Percentiles rank a stretch among this genome's conserved stretches.
phyloP scores from a whole-genome alignment of 768 basidiomycete species.

The Filobasidium floriforme region DNA sequence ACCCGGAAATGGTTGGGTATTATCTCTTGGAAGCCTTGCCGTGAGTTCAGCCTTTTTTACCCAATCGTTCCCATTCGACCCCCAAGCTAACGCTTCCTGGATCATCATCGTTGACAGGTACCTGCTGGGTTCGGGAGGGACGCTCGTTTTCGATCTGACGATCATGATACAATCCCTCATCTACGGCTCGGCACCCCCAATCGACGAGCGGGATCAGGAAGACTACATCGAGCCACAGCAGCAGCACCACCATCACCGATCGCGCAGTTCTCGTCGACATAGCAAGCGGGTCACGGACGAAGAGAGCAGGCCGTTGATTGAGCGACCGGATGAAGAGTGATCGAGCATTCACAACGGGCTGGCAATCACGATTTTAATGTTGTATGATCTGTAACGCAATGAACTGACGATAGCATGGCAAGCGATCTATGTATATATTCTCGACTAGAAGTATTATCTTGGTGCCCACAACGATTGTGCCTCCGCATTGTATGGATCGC shows the following conservation, averaged over 20 bases:
- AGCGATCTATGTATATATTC: too few relatives aligned
- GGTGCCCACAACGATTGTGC: too few relatives aligned
- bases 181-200: slow-evolving; percentile 51
- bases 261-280: slow-evolving; percentile 1
- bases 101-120: slow-evolving; percentile 54
- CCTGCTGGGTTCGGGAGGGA: slow-evolving; percentile 84
- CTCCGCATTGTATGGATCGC: too few relatives aligned
- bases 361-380: too few relatives aligned
- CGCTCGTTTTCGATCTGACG: slow-evolving; percentile 82
- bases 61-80: too few relatives aligned
- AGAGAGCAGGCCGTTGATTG: background rate
- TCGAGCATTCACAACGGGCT: too few relatives aligned
- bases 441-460: too few relatives aligned
- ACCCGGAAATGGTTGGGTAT: slow-evolving; percentile 56
- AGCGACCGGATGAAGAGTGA: too few relatives aligned
- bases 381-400: too few relatives aligned
- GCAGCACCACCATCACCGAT: slow-evolving; percentile 11
- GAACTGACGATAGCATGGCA: too few relatives aligned
- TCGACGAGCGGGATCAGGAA: slow-evolving; percentile 7
- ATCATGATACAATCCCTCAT: slow-evolving; percentile 79
- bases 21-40: slow-evolving; percentile 77
- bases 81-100: too few relatives aligned
- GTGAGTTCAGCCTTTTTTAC: slow-evolving; percentile 52
- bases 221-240: slow-evolving; percentile 1
- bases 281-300: background rate